These are phyloP conservation scores for Pogostemon cablin DNA, from an alignment of 257 asterid genomes.

Conservation along the genomic window DNA sequence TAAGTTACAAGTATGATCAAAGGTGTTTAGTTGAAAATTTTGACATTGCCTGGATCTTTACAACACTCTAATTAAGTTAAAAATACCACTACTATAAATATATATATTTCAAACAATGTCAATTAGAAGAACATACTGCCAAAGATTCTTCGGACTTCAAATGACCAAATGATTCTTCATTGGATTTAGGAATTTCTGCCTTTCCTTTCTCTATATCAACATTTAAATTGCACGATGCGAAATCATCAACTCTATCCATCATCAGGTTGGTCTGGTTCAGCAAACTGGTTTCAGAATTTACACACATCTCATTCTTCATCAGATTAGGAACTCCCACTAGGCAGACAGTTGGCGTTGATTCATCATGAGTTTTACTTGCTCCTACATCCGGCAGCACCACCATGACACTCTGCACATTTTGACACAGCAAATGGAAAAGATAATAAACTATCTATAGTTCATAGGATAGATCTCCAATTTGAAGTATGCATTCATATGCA, in stretches of 20 bases:
- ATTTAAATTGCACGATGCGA: slow-evolving; percentile 41
- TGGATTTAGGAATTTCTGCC: slow-evolving; percentile 42
- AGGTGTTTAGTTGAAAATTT: not conserved
- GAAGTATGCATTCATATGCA: not conserved
- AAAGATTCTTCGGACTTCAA: slow-evolving; percentile 55
- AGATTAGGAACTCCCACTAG: slow-evolving; percentile 42
- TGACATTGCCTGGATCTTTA: not conserved
- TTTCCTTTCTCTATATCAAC: slow-evolving; percentile 66
- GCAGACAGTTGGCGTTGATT: slow-evolving; percentile 28
- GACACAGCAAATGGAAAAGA: slow-evolving; percentile 37
- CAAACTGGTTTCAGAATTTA: slow-evolving; percentile 42
- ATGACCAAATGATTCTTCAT: slow-evolving; percentile 42
- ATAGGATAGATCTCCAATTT: not conserved
- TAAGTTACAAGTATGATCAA: slow-evolving; percentile 2
- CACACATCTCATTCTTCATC: slow-evolving; percentile 40
- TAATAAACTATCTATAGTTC: slow-evolving; percentile 2
- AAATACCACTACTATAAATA: not conserved
- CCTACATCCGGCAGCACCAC: slow-evolving; percentile 41
- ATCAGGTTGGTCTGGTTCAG: slow-evolving; percentile 41
- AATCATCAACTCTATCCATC: slow-evolving; percentile 42
- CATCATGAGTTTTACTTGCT: slow-evolving; percentile 31
- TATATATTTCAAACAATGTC: slow-evolving; percentile 11
- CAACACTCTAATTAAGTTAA: not conserved
- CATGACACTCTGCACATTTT: slow-evolving; percentile 29
- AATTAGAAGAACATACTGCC: slow-evolving; percentile 45